A percentile compares a stretch with the other conserved stretches of the same genome.
phyloP scores from a whole-genome alignment of 345 rosid genomes.

The Capsella bursapastoris region DNA sequence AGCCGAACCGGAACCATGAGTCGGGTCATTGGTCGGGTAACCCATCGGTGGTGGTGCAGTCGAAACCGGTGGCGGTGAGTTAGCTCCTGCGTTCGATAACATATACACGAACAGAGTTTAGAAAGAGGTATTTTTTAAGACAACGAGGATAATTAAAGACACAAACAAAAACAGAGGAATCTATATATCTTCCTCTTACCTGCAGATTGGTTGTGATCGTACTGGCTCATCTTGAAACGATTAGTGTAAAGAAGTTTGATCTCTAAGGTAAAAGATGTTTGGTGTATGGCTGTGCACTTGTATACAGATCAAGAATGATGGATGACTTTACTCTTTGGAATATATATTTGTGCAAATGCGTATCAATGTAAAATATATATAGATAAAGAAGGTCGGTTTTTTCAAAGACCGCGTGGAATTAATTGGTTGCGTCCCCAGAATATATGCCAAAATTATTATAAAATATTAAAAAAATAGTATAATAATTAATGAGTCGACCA shows the following conservation, averaged over 20 bases:
- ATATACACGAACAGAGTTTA: neutral
- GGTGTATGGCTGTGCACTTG: neutral
- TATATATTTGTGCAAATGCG: slow-evolving; percentile 16
- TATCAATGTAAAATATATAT: slow-evolving; percentile 12
- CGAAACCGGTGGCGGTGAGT: slow-evolving; percentile 38
- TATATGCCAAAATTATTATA: neutral
- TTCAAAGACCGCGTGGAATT: slow-evolving; percentile 34
- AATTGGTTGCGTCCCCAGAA: neutral
- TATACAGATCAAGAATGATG: slow-evolving; percentile 17
- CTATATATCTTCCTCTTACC: slow-evolving; percentile 13
- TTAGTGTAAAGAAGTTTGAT: slow-evolving; percentile 14
- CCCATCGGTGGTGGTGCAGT: slow-evolving; percentile 41
- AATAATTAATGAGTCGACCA: neutral
- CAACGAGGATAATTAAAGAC: neutral
- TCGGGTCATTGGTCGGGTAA: slow-evolving; percentile 37
- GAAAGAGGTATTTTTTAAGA: neutral
- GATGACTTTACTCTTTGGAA: slow-evolving; percentile 14
- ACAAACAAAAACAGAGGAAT: neutral
- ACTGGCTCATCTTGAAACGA: slow-evolving; percentile 37
- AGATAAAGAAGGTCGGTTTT: slow-evolving; percentile 10
- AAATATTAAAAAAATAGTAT: neutral
- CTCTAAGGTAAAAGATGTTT: neutral
- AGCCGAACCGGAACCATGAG: slow-evolving; percentile 3
- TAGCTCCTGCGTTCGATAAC: slow-evolving; percentile 35
- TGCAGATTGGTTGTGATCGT: slow-evolving; percentile 30